A percentile compares a stretch with the other conserved stretches of the same genome.
Conservation (phyloP, 1,284 basidiomycete species). For the Leccinum pachyderme region DNA sequence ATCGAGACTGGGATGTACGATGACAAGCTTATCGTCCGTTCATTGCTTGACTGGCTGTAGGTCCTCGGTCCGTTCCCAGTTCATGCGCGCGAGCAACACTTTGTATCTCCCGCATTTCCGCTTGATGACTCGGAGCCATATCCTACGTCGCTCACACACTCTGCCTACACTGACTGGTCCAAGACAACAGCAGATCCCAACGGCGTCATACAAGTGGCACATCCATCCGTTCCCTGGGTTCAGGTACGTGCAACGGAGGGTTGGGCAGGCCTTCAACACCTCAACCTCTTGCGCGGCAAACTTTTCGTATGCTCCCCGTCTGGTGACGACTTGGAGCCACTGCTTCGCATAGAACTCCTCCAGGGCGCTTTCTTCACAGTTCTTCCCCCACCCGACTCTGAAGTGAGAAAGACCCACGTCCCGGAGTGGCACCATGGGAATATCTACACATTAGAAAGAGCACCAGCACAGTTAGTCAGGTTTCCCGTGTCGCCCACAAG, state of each 20-base stretch:
- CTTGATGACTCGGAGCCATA: slow-evolving; percentile 44
- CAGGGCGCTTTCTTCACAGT: slow-evolving; percentile 72
- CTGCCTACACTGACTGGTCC: slow-evolving; percentile 60
- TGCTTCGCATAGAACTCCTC: slow-evolving; percentile 42
- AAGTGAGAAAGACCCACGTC: slow-evolving; percentile 18
- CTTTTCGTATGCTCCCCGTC: slow-evolving; percentile 54
- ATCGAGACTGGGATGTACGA: slow-evolving; percentile 24
- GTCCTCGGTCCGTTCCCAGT: slow-evolving; percentile 79
- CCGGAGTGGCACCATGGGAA: slow-evolving; percentile 74
- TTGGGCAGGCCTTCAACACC: slow-evolving; percentile 80
- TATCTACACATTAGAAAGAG: slow-evolving; percentile 60
- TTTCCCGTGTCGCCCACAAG: slow-evolving; percentile 44
- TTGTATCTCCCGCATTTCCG: slow-evolving; percentile 72
- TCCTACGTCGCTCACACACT: slow-evolving; percentile 45
- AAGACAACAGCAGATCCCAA: slow-evolving; percentile 37
- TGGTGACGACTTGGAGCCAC: slow-evolving; percentile 34
- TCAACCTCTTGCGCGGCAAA: slow-evolving; percentile 61
- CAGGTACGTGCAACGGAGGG: slow-evolving; percentile 68
- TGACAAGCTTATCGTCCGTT: slow-evolving; percentile 9
- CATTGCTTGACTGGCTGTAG: slow-evolving; percentile 32
- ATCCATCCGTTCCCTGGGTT: slow-evolving; percentile 61
- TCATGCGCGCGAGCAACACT: slow-evolving; percentile 77
- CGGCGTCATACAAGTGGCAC: slow-evolving; percentile 56
- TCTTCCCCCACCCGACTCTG: slow-evolving; percentile 39
- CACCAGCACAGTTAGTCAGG: slow-evolving; percentile 47